Percentiles rank a stretch among this genome's conserved stretches.
phyloP scores from a whole-genome alignment of 2,329 filamentous ascomycete species.

The Calycina herbarum region DNA sequence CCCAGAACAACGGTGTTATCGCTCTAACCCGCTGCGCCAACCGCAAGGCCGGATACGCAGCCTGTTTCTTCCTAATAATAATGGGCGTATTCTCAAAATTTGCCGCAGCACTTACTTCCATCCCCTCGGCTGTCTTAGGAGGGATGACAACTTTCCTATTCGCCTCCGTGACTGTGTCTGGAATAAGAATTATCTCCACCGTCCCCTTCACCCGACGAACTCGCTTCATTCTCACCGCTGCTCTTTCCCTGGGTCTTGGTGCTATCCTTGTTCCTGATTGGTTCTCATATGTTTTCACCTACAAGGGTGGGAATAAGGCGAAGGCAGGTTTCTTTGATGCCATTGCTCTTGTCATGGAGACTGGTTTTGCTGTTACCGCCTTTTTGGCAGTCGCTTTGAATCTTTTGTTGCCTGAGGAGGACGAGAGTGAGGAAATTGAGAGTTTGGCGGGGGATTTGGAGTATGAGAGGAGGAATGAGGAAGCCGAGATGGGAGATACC shows the following conservation, averaged over 20 bases:
- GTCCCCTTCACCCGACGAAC: slow-evolving; percentile 77
- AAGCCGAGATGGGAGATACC: neutral
- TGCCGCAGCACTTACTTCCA: slow-evolving; percentile 74
- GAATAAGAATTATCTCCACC: slow-evolving; percentile 71
- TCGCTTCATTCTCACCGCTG: slow-evolving; percentile 77
- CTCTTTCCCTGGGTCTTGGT: slow-evolving; percentile 71
- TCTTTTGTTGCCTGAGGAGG: slow-evolving; percentile 69
- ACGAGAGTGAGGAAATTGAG: slow-evolving; percentile 58
- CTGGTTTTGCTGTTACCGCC: slow-evolving; percentile 73
- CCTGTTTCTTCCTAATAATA: slow-evolving; percentile 73
- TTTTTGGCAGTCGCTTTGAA: slow-evolving; percentile 74
- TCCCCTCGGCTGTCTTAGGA: slow-evolving; percentile 65
- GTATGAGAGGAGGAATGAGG: slow-evolving; percentile 10
- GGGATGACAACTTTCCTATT: slow-evolving; percentile 83
- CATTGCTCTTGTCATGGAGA: slow-evolving; percentile 71
- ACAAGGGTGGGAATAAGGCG: slow-evolving; percentile 64
- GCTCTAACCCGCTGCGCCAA: slow-evolving; percentile 80
- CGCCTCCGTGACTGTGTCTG: slow-evolving; percentile 72
- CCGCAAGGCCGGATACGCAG: slow-evolving; percentile 75
- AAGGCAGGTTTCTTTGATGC: slow-evolving; percentile 75
- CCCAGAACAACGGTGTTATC: slow-evolving; percentile 84
- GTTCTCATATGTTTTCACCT: slow-evolving; percentile 72
- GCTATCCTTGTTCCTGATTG: slow-evolving; percentile 67
- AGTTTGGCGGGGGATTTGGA: slow-evolving; percentile 32
- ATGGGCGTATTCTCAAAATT: slow-evolving; percentile 86